Evolutionary conservation across 495 filamentous ascomycete genomes (phyloP), one percentile per base, ranked within the genome.

Genomic region (Symbiotaphrina buchneri): DNA sequence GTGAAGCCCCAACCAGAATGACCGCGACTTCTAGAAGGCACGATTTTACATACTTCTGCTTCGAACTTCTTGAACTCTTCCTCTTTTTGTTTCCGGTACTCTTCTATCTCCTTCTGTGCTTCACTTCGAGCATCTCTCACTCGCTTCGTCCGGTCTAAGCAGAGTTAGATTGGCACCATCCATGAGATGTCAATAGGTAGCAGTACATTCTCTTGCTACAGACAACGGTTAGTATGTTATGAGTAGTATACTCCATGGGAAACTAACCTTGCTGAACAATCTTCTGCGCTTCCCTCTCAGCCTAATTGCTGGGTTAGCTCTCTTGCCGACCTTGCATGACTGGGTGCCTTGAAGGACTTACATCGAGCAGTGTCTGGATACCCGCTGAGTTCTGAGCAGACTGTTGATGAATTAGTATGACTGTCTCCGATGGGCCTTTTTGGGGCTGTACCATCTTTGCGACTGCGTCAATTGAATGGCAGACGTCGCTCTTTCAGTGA

Each of bases 291-390:
- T 97, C 87, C 59, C 81, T 74, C 68, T 97, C 87, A 32, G 90
- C 83, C 87, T 95, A 47, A 18, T 31, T 14, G 27, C 15, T 22
- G 7, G 8, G 5, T 34, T 34, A 65, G 56, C 44, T 35, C 22
- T 13, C 26, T 21, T 7, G 15, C 14, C 17, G 31, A 17, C 25
- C n/a, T 20, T 15, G 21, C 5, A 37, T 0, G 35, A 14, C 27
- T 21, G 24, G 19, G 31, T 42, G 21, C 26, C 8, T 17, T 13
- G 30, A 31, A n/a, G 35, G 20, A 28, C 77, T 43, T 78, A 97
- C 87, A 63, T 97, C 90, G 54, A 97, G 83, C 38, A 97, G 74
- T 47, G 84, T 94, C 58, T 92, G 83, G 51, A 97, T 97, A 50
- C 87, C 87, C 44, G 76, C 72, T 43, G 85, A 93, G 62, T 94